These are phyloP conservation scores for Euphorbia tirucalli DNA, from an alignment of 345 rosid genomes.

Conservation along the genomic window DNA sequence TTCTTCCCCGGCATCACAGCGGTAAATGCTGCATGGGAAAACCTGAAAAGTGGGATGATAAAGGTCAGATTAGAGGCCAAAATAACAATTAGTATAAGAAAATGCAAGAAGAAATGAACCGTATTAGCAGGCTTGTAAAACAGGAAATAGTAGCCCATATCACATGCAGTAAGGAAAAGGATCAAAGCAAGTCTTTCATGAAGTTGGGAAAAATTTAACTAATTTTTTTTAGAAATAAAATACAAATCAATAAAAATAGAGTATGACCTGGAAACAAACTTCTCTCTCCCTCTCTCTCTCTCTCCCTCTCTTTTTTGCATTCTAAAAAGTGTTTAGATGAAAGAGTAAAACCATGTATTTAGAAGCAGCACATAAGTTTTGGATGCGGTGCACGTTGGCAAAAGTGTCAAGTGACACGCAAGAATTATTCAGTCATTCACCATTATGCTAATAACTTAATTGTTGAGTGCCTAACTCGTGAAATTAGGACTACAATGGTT, in stretches of 20 bases:
- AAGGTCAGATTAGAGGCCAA: background rate
- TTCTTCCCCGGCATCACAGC: slow-evolving; percentile 10
- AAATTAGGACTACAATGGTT: background rate
- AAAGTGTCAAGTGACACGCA: too few species aligned
- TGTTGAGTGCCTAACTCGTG: background rate
- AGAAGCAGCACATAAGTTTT: too few species aligned
- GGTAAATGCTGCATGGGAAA: background rate
- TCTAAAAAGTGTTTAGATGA: too few species aligned
- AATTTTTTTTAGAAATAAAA: too few species aligned
- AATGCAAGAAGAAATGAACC: background rate
- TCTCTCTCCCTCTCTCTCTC: too few species aligned
- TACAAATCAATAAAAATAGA: too few species aligned
- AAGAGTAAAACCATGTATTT: too few species aligned
- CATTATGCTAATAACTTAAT: background rate
- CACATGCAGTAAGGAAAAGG: background rate
- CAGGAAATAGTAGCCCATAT: background rate
- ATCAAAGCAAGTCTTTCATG: too few species aligned
- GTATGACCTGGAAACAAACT: too few species aligned
- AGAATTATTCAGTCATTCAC: background rate
- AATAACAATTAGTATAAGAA: background rate
- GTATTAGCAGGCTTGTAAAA: background rate
- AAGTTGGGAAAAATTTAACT: too few species aligned
- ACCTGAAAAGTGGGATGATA: slow-evolving; percentile 6
- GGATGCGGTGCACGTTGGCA: too few species aligned
- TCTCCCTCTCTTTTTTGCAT: too few species aligned